Percentiles rank a stretch among this genome's conserved stretches.
phyloP scores from a whole-genome alignment of 441 rosid species.

The Populus hybrid region DNA sequence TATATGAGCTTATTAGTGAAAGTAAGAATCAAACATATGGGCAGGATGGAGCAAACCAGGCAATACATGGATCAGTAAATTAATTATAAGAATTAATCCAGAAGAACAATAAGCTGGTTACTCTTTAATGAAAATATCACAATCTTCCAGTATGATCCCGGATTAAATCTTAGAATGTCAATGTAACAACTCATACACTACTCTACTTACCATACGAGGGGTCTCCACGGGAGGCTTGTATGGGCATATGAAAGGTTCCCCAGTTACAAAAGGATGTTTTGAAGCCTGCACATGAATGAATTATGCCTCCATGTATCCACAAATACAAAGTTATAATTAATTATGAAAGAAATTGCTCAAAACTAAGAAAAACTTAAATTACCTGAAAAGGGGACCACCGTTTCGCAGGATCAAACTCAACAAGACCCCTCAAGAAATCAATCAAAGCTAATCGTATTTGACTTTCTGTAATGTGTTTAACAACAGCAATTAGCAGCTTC shows the following conservation, averaged over 20 bases:
- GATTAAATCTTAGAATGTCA: background rate
- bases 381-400: constrained; percentile 99
- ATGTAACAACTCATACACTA: constrained; percentile 10
- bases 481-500: constrained; percentile 17
- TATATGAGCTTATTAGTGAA: background rate
- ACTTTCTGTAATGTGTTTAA: constrained; percentile 57
- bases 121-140: constrained; percentile 2
- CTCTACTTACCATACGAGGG: constrained; percentile 73
- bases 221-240: constrained; percentile 85
- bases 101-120: constrained; percentile 8
- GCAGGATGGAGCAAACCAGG: background rate
- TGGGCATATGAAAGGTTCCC: constrained; percentile 96
- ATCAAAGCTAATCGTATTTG: constrained; percentile 85
- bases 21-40: background rate
- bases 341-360: constrained; percentile 16
- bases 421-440: constrained; percentile 98
- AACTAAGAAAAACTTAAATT: constrained; percentile 23
- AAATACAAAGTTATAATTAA: constrained; percentile 3
- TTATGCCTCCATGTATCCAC: constrained; percentile 16
- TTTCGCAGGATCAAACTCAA: constrained; percentile 98
- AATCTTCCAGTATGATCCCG: background rate
- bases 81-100: background rate
- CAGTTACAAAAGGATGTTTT: constrained; percentile 97
- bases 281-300: constrained; percentile 71
- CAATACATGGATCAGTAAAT: constrained; percentile 1